Base-by-base conservation (phyloP, 768 basidiomycete genomes). In the Peribolospora baueri region DNA sequence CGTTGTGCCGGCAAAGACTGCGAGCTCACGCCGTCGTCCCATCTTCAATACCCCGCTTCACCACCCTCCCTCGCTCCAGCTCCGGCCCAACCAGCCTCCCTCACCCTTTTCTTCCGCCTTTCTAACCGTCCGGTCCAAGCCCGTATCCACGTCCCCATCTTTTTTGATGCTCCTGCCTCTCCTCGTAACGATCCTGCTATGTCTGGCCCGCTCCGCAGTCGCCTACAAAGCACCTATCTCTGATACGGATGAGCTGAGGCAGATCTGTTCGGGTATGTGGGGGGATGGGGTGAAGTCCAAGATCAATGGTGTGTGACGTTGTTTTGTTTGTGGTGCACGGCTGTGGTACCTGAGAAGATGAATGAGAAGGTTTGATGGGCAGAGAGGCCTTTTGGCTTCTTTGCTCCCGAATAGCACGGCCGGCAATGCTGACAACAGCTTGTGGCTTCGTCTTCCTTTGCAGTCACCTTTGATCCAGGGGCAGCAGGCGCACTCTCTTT, bases 241-340 rank as follows among this genome's bases (percentile, higher is more conserved):
- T 41, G 82, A 82, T 67, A 77, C 76, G 66, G 85, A 87, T 68
- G 80, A 79, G 69, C 76, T 82, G 40, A 76, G 84, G 50, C 87
- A 97, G 72, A 80, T 81, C 66, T 97, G 90, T 69, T 85, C 82
- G 58, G 90, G 90, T 53, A 91, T 97, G 85, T 97, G 84, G 79
- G 82, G 76, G 38, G 51, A 51, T 3, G 77, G 78, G 45, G 65
- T 73, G 51, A 73, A 76, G 46, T 81, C 88, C 40, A 81, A 77
- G 68, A 87, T 93, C 62, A 25, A 25, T 25, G 25, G 25, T 25
- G 25, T 25, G 25, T 25, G 25, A 25, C 25, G 1, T 25, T 25
- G 25, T 25, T 25, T 25, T 25, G 25, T 25, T 25, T 25, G 25
- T 25, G 25, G 25, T 25, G 25, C 25, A 25, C 25, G 25, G 25